Percentiles rank a stretch among this genome's conserved stretches.
phyloP scores from a whole-genome alignment of 495 filamentous ascomycete genomes.

The Tuber indicum region DNA sequence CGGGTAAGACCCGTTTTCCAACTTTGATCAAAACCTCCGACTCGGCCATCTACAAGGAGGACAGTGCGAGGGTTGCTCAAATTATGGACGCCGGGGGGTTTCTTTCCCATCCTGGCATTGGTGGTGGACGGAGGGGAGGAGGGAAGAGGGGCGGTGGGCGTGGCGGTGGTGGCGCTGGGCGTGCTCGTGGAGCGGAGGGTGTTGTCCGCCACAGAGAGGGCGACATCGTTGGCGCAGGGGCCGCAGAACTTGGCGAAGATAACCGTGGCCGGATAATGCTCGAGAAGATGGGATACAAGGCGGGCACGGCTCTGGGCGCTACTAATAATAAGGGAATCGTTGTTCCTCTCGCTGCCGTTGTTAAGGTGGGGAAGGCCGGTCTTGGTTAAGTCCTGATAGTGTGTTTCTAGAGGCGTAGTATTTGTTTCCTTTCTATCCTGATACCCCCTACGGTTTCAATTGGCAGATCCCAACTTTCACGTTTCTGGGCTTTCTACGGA shows the following conservation, averaged over 20 bases:
- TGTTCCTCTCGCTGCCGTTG: slow-evolving; percentile 75
- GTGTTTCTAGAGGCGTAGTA: not conserved
- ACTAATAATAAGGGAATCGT: slow-evolving; percentile 80
- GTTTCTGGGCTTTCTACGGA: not conserved
- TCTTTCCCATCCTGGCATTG: slow-evolving; percentile 43
- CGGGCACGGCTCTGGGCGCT: slow-evolving; percentile 78
- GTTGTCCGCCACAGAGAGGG: slow-evolving; percentile 66
- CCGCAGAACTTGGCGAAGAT: slow-evolving; percentile 72
- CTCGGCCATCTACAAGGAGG: slow-evolving; percentile 46
- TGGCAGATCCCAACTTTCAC: not conserved
- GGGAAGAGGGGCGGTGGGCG: slow-evolving; percentile 9
- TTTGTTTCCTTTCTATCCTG: not conserved
- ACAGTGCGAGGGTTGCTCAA: slow-evolving; percentile 42
- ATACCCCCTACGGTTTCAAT: not conserved
- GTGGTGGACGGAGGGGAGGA: not conserved
- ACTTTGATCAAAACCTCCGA: slow-evolving; percentile 65
- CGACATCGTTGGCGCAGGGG: slow-evolving; percentile 78
- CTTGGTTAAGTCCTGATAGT: slow-evolving; percentile 57
- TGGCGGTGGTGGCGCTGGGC: slow-evolving; percentile 8
- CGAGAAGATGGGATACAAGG: slow-evolving; percentile 96
- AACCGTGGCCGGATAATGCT: slow-evolving; percentile 84
- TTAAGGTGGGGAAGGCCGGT: slow-evolving; percentile 79
- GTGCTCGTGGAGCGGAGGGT: slow-evolving; percentile 38
- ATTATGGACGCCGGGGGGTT: slow-evolving; percentile 48
- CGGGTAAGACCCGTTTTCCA: slow-evolving; percentile 64